Conservation (phyloP, 1,139 yeast species). For the Kodamaea alishanica region DNA sequence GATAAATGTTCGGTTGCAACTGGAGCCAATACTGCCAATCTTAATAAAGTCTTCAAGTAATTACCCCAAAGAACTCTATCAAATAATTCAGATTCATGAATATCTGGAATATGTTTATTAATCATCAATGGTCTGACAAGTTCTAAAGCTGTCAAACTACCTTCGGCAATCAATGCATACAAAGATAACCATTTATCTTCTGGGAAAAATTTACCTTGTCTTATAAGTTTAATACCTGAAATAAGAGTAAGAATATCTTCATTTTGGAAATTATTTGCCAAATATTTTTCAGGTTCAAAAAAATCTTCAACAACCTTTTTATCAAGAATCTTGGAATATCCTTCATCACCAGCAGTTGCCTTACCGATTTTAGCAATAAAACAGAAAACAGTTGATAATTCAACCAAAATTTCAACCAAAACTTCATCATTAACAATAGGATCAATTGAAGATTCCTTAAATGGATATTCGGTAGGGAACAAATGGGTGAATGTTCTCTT, state of each 20-base stretch:
- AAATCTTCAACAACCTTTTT: conserved; percentile 29
- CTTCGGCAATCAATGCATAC: conserved; percentile 58
- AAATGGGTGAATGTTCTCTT: conserved; percentile 62
- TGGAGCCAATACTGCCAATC: conserved; percentile 52
- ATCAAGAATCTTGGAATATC: conserved; percentile 30
- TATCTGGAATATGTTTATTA: conserved; percentile 51
- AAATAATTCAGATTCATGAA: conserved; percentile 45
- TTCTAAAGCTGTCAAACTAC: conserved; percentile 56
- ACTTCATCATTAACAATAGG: conserved; percentile 69
- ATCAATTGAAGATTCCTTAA: conserved; percentile 63
- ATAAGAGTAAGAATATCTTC: conserved; percentile 46
- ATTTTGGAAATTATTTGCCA: conserved; percentile 32
- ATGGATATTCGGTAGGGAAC: conserved; percentile 70
- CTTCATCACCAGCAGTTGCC: conserved; percentile 44
- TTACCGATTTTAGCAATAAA: conserved; percentile 54
- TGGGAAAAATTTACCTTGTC: conserved; percentile 62
- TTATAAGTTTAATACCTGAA: conserved; percentile 55
- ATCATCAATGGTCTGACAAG: conserved; percentile 55
- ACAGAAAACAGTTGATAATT: conserved; percentile 58
- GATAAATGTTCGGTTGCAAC: conserved; percentile 62
- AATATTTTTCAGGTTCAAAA: conserved; percentile 31
- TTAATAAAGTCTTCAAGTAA: conserved; percentile 56
- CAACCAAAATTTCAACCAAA: conserved; percentile 71
- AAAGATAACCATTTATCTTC: conserved; percentile 67
- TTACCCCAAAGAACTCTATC: conserved; percentile 63